Evolutionary conservation across 2,329 filamentous ascomycete species (phyloP).

Genomic region (Calonectria ilicicola): DNA sequence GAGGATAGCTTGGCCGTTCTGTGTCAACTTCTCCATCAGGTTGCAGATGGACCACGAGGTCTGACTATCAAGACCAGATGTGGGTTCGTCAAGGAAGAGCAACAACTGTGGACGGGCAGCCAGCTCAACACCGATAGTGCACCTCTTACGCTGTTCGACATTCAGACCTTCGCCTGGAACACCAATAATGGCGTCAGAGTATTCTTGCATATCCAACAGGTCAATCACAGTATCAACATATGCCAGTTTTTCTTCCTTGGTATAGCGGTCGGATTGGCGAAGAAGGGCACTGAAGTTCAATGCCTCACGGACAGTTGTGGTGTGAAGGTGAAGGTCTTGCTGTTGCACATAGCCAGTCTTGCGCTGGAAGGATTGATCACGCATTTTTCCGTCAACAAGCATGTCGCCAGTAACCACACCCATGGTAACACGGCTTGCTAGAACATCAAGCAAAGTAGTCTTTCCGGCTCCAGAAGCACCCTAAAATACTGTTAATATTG

Average conservation of each 20-base stretch:
- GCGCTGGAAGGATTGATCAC: conserved; percentile 85
- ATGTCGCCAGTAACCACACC: conserved; percentile 86
- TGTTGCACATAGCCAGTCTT: conserved; percentile 91
- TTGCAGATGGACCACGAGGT: conserved; percentile 69
- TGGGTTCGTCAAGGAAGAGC: conserved; percentile 70
- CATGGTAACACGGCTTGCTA: conserved; percentile 85
- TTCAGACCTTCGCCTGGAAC: conserved; percentile 68
- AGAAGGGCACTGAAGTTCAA: not conserved
- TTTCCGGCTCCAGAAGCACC: conserved; percentile 85
- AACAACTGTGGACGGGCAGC: conserved; percentile 65
- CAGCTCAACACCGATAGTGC: conserved; percentile 68
- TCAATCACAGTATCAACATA: conserved; percentile 82
- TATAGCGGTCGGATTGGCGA: not conserved
- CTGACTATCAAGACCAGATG: conserved; percentile 69
- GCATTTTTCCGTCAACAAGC: conserved; percentile 69
- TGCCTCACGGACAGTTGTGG: not conserved
- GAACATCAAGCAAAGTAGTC: conserved; percentile 84
- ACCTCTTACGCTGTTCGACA: conserved; percentile 68
- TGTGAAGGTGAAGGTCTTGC: conserved; percentile 87
- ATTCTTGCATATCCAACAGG: conserved; percentile 72
- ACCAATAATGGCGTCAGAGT: conserved; percentile 72
- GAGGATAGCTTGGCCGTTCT: conserved; percentile 59
- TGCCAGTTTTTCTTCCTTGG: conserved; percentile 75
- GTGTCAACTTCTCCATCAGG: conserved; percentile 68
- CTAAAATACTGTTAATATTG: not conserved